Evolutionary conservation across 108 stramenopile genomes (phyloP), one percentile per base, ranked within the genome.

Genomic region (Cyclotella baltica): DNA sequence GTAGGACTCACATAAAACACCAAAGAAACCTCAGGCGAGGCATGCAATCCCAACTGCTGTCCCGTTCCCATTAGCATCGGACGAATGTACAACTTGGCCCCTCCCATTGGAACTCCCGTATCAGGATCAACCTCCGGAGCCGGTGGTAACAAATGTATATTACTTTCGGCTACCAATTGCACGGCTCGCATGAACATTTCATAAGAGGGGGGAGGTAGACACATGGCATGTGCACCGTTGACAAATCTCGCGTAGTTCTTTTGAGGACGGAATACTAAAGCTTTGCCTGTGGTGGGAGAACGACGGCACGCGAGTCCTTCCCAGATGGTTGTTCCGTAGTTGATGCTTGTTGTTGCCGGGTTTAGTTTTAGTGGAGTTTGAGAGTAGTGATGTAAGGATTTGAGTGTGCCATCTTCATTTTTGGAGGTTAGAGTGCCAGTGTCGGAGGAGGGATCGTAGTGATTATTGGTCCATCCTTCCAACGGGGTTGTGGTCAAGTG

Each of bases 271-370:
- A 95, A 91, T 36, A 95, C 83, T 4, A 89, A 59, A n/a, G 89
- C 77, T 16, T 80, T 73, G 0, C 81, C 83, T 48, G 91, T 79
- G 40, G 82, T 80, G 36, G 82, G 78, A 29, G 72, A 81, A 22
- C 93, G 89, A 63, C 83, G 90, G 61, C 89, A 90, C 20, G 92
- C 92, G 40, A 95, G 77, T n/a, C 93, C 93, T 82, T 95, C 93
- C 91, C 91, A 95, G 28, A 95, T 81, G 31, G 91, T 92, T 15
- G 91, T 91, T 55, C 93, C 93, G 65, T 95, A 95, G 66, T 95
- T 95, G 27, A 95, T 52, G 10, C 88, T 89, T 15, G 91, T 91
- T 8, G 88, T 90, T 1, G 93, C 86, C 10, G 93, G 93, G 67
- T 62, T 67, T 13, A 94, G 36, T 0, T 79, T 83, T 35, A 94